A percentile compares a stretch with the other conserved stretches of the same genome.
Evolutionary conservation across 768 basidiomycete species (phyloP).

Genomic region (Roridomyces roridus): DNA sequence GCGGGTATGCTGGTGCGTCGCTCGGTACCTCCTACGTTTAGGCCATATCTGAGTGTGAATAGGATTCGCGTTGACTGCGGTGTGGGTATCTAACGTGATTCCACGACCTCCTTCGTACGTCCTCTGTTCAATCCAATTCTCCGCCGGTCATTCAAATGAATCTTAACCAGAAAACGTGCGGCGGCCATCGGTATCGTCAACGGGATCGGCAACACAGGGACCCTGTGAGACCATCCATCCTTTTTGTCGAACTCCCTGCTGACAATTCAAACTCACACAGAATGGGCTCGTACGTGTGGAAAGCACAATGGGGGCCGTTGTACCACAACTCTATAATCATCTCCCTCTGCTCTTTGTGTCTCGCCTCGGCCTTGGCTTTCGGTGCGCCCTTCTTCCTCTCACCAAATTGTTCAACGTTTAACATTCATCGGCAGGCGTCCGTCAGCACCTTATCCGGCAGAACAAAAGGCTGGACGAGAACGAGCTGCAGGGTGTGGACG

Average conservation of each 20-base stretch:
- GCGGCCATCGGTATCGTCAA: constrained; percentile 71
- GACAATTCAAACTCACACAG: too few species aligned
- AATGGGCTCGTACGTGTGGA: constrained; percentile 68
- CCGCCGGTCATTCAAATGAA: neutral
- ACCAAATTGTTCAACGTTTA: too few species aligned
- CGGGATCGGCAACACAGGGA: constrained; percentile 62
- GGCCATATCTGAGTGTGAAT: neutral
- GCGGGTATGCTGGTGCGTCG: constrained; percentile 51
- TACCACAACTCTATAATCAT: constrained; percentile 71
- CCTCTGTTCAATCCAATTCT: too few species aligned
- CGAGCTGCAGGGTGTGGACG: constrained; percentile 54
- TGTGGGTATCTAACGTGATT: constrained; percentile 68
- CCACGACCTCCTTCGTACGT: constrained; percentile 64
- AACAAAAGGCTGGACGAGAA: constrained; percentile 58
- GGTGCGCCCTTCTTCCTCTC: constrained; percentile 11
- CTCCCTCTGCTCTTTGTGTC: constrained; percentile 28
- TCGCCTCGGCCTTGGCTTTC: constrained; percentile 35
- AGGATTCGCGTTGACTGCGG: constrained; percentile 56
- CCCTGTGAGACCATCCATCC: constrained; percentile 42
- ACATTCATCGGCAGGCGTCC: constrained; percentile 42
- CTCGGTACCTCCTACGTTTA: neutral
- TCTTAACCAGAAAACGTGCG: constrained; percentile 49
- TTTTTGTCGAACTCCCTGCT: neutral
- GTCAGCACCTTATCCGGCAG: constrained; percentile 54
- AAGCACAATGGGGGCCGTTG: constrained; percentile 61